Base-by-base conservation (phyloP, 805 yeast genomes). In the Barnettozyma salicaria region DNA sequence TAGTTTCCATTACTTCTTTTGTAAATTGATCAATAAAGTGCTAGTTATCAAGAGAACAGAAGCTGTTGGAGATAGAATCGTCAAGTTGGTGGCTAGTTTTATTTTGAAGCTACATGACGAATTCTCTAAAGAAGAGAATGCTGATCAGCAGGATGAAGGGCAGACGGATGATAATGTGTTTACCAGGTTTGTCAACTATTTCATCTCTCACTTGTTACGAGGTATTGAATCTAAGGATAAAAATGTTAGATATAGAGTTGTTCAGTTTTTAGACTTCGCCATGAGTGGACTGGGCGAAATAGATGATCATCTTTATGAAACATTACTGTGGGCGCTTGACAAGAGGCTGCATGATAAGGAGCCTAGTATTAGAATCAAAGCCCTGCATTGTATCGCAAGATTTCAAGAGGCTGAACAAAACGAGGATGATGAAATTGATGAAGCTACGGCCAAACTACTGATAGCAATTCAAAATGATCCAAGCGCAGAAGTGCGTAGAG, bases 401-500 rank as follows among this genome's bases (percentile, higher is more conserved):
- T 79, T 90, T 48, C 96, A 89, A 58, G 70, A 64, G n/a, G 50
- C 56, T 3, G 61, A 53, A 2, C 64, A 55, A 7, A 37, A 27
- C 5, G 63, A 52, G 9, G 34, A 34, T 7, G 46, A 41, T 19
- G 63, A 56, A 30, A 60, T 63, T 21, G 67, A 68, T 40, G 67
- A 67, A 41, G 76, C 77, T 6, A 67, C 74, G 3, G 63, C 67
- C 30, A 64, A 63, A 27, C 59, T 77, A 24, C 49, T 72, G 35
- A 56, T 57, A n/a, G 68, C 79, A 0, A 65, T 86, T 48, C 80
- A 77, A 50, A 74, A 80, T 52, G 98, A 90, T 59, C 73, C 85
- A 3, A 80, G 81, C 49, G 78, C 96, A 0, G 97, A 92, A 44
- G 96, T 89, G 1, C 70, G 97, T 47, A 69, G 95, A 42, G 88